Conservation (phyloP, 1,284 basidiomycete genomes). For the Ganoderma leucocontextum region DNA sequence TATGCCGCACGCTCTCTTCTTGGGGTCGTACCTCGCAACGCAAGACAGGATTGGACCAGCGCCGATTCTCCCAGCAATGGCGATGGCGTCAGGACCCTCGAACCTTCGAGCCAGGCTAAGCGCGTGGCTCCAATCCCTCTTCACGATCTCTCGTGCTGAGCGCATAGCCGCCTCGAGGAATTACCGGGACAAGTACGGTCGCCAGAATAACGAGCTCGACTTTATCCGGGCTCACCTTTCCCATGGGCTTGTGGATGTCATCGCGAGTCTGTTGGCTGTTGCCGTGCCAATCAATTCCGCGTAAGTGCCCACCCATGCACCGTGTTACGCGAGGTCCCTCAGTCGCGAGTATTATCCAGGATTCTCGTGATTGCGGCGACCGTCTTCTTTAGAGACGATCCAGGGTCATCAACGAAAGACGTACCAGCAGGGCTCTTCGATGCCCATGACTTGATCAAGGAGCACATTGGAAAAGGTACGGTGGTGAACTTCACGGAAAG, state of each 20-base stretch:
- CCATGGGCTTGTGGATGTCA: constrained; percentile 75
- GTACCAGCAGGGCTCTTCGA: constrained; percentile 81
- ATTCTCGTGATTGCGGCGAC: constrained; percentile 42
- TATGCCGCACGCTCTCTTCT: constrained; percentile 92
- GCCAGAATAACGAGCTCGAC: constrained; percentile 69
- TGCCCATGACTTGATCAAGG: constrained; percentile 78
- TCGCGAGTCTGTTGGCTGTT: constrained; percentile 73
- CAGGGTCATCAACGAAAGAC: constrained; percentile 35
- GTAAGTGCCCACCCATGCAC: constrained; percentile 16
- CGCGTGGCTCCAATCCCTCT: constrained; percentile 36
- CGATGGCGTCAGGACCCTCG: constrained; percentile 21
- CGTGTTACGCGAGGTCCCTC: constrained; percentile 1
- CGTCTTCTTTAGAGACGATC: constrained; percentile 37
- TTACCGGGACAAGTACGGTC: constrained; percentile 41
- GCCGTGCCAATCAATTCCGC: constrained; percentile 86
- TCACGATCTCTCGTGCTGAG: constrained; percentile 38
- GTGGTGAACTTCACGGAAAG: constrained; percentile 25
- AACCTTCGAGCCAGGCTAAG: constrained; percentile 18
- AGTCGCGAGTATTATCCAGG: constrained; percentile 20
- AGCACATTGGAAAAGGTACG: constrained; percentile 73
- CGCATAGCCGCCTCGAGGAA: constrained; percentile 36
- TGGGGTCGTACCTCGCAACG: constrained; percentile 87
- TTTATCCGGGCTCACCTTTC: constrained; percentile 80
- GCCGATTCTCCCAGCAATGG: constrained; percentile 29
- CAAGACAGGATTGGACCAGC: constrained; percentile 47